Percentiles rank a stretch among this genome's conserved stretches.
Conservation (phyloP, 305 asterid species). For the Solanum hybrid region DNA sequence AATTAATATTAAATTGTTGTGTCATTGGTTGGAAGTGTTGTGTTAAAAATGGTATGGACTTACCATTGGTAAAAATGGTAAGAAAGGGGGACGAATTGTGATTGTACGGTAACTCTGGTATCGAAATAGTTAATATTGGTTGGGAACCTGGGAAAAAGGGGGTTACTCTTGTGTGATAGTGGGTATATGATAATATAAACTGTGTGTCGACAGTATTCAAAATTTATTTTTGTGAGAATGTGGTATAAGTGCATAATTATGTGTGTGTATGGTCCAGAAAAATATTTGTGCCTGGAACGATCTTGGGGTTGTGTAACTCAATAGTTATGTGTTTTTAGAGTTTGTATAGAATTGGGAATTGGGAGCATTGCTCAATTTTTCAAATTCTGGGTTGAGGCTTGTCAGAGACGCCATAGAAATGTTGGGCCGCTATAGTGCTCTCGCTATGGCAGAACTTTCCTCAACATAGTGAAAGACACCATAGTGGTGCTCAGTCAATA, state of each 20-base stretch:
- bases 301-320: too few relatives aligned
- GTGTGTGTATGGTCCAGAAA: neutral
- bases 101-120: neutral
- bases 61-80: neutral
- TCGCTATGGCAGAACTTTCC: too few relatives aligned
- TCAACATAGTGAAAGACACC: too few relatives aligned
- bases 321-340: too few relatives aligned
- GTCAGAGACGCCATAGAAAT: too few relatives aligned
- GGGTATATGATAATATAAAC: neutral
- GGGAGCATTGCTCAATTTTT: too few relatives aligned
- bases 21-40: neutral
- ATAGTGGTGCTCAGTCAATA: too few relatives aligned
- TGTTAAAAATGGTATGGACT: neutral
- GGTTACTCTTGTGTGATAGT: neutral
- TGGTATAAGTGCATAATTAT: neutral
- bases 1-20: too few relatives aligned
- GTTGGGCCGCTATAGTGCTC: too few relatives aligned
- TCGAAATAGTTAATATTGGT: neutral
- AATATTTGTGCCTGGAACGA: too few relatives aligned
- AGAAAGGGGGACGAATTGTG: neutral
- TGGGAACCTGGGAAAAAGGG: neutral
- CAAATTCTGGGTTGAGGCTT: too few relatives aligned
- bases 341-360: too few relatives aligned
- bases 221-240: neutral
- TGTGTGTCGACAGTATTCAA: neutral